phyloP scores from a whole-genome alignment of 257 asterid species.

The Solanum chilense region DNA sequence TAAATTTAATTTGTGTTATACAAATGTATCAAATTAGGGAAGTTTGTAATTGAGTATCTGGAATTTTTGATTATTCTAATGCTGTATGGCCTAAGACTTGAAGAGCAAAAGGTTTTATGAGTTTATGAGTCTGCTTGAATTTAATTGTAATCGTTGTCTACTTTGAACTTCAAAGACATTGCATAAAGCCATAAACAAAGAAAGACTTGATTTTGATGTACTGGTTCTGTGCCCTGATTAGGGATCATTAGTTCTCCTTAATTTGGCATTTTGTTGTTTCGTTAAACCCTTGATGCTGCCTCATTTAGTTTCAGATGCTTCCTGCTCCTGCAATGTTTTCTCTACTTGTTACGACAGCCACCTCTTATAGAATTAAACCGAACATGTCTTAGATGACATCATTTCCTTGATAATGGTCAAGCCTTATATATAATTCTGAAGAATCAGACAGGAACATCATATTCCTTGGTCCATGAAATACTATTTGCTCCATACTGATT shows the following conservation, averaged over 20 bases:
- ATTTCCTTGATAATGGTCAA: not conserved
- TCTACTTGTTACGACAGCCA: not conserved
- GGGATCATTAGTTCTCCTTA: not conserved
- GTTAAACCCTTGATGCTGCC: not conserved
- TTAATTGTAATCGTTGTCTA: not conserved
- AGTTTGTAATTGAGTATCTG: not conserved
- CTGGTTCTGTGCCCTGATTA: not conserved
- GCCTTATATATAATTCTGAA: not conserved
- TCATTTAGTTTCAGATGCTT: not conserved
- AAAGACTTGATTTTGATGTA: not conserved
- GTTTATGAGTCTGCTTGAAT: not conserved
- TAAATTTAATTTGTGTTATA: not conserved
- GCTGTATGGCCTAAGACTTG: not conserved
- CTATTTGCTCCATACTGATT: not conserved
- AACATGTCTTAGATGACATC: not conserved
- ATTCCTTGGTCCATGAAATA: not conserved
- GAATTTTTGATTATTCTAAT: not conserved
- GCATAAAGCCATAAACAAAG: not conserved
- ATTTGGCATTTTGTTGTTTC: not conserved
- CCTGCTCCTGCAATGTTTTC: not conserved
- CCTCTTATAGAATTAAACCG: not conserved
- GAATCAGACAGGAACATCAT: not conserved
- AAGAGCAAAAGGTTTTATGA: not conserved
- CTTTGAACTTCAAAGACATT: not conserved
- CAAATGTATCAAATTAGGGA: not conserved